Base-by-base conservation (phyloP, 2,329 filamentous ascomycete genomes). In the Daldinia sp. region DNA sequence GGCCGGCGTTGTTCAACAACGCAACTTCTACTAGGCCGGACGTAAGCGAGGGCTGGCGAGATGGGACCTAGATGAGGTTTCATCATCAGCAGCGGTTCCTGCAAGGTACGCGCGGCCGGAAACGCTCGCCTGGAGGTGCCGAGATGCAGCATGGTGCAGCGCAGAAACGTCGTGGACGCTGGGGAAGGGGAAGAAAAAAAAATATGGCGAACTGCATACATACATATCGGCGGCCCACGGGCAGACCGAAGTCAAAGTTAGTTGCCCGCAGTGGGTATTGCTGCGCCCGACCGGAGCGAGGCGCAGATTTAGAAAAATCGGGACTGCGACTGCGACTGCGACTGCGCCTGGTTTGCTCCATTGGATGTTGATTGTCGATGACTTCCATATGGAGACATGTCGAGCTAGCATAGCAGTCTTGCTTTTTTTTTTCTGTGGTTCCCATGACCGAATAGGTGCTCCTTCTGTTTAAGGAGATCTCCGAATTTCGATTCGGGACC, bases 21-120 rank as follows among this genome's bases (percentile, higher is more conserved):
- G 8, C 15, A 37, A 37, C 34, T 30, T 48, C 25, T 45, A 45
- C 13, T 45, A 27, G 15, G 15, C 21, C 25, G 45, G 45, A 30
- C 47, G 27, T 49, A 43, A 19, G 50, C 39, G 41, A 51, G 15
- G 51, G 29, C 45, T 35, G 25, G n/a, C n/a, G 25, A 54, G 32
- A 37, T 48, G 45, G 15, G 21, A 27, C 39, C 7, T 45, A 47
- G 39, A 15, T 57, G 41, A 62, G 58, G 58, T 64, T 61, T 60
- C 61, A 61, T 59, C 49, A 56, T 57, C 39, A 45, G 51, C 34
- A 57, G 21, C 43, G 30, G 49, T 50, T 67, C 47, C 64, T 67
- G 64, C 61, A 67, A 67, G 64, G 64, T 64, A 67, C 64, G 64
- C 64, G 53, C 57, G 56, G n/a, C 51, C 54, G 45, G 54, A 41